Percentiles rank a stretch among this genome's conserved stretches.
Evolutionary conservation across 2,329 filamentous ascomycete genomes (phyloP).

Genomic region (Fusarium heterosporum): DNA sequence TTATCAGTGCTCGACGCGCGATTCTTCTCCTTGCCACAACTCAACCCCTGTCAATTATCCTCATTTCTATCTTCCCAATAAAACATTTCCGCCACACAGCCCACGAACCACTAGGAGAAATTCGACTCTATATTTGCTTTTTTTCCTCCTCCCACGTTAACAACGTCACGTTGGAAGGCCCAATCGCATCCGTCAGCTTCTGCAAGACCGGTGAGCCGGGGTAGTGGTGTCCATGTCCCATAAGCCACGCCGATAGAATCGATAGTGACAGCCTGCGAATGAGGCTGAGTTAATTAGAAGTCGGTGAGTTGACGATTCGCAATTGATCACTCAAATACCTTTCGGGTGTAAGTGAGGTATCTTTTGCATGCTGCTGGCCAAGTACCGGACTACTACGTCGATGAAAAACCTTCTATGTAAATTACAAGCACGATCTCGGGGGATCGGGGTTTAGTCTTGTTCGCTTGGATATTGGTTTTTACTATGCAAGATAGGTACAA

Average conservation of each 20-base stretch:
- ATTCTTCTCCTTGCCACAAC: conserved; percentile 4
- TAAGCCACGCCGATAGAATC: conserved; percentile 16
- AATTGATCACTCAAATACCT: background rate
- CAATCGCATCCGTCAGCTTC: conserved; percentile 29
- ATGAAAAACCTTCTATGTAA: background rate
- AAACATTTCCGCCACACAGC: conserved; percentile 13
- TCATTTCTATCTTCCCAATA: conserved; percentile 6
- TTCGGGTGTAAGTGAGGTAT: background rate
- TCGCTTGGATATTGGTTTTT: background rate
- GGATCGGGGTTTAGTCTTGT: background rate
- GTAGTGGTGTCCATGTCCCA: conserved; percentile 16
- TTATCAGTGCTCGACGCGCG: conserved; percentile 3
- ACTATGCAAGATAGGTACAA: background rate
- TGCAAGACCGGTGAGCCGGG: conserved; percentile 32
- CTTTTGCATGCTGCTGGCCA: background rate
- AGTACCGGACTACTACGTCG: conserved; percentile 10
- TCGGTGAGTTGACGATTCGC: conserved; percentile 14
- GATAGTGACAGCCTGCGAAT: background rate
- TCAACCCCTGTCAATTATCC: conserved; percentile 5
- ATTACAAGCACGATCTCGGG: background rate
- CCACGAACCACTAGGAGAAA: background rate
- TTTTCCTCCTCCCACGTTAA: background rate
- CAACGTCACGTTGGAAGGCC: conserved; percentile 8
- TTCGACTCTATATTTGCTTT: conserved; percentile 2
- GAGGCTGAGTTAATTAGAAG: background rate